phyloP scores from a whole-genome alignment of 208 protist genomes.

The Wallacemonas rigidus region DNA sequence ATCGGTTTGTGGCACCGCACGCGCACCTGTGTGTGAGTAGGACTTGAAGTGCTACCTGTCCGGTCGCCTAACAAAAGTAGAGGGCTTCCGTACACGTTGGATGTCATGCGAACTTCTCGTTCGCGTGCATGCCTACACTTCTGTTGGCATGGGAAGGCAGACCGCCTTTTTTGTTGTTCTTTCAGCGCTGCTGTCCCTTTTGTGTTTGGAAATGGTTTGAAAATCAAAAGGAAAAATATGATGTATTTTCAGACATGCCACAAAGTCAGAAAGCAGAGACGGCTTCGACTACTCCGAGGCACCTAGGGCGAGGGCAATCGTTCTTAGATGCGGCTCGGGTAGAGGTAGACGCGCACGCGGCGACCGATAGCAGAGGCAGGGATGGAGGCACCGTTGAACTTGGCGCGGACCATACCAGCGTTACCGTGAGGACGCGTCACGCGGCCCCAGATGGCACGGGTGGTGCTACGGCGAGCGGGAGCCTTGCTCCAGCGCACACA shows the following conservation, averaged over 20 bases:
- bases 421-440: constrained; percentile 97
- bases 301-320: not conserved
- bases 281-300: not conserved
- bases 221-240: constrained; percentile 21
- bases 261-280: not conserved
- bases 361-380: constrained; percentile 96
- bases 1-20: no score
- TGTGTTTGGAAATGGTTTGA: constrained; percentile 19
- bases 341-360: constrained; percentile 97
- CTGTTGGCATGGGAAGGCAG: no score
- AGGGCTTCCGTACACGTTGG: no score
- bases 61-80: no score
- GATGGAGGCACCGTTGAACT: constrained; percentile 96
- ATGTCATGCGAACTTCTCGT: no score
- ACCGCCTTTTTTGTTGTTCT: no score
- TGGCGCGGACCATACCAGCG: constrained; percentile 96
- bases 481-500: constrained; percentile 91
- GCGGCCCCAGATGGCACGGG: constrained; percentile 98
- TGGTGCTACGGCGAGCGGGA: constrained; percentile 86
- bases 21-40: no score
- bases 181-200: not conserved
- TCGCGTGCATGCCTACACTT: no score
- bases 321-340: constrained; percentile 96
- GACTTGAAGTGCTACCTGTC: no score
- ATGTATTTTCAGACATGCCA: constrained; percentile 8